Evolutionary conservation across 495 filamentous ascomycete genomes (phyloP).

Genomic region (Amphirosellinia nigrospora): DNA sequence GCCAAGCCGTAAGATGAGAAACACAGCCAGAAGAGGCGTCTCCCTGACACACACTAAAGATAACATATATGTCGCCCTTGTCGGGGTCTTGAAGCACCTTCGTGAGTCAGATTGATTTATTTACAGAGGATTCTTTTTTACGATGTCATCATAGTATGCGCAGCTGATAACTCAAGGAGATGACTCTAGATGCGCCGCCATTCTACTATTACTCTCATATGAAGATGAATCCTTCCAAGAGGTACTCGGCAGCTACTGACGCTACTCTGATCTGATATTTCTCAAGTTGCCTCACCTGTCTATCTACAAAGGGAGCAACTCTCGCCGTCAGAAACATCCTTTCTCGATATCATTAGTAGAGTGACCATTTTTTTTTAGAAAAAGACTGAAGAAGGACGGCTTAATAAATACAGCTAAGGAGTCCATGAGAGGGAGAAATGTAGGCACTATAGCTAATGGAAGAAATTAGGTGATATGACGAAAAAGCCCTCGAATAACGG

Average conservation of each 20-base stretch:
- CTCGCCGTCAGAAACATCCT: not conserved
- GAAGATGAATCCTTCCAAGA: not conserved
- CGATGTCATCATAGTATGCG: not conserved
- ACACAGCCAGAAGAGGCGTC: not conserved
- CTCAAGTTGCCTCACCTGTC: not conserved
- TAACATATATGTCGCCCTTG: not conserved
- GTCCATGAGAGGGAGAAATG: not conserved
- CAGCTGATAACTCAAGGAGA: not conserved
- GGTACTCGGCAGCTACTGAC: not conserved
- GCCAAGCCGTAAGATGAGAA: not conserved
- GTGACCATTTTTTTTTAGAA: too few species aligned
- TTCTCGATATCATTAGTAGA: not conserved
- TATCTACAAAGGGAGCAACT: not conserved
- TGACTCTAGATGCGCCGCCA: not conserved
- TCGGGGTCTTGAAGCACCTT: not conserved
- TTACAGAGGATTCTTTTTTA: not conserved
- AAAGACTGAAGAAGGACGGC: not conserved
- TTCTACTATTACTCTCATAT: not conserved
- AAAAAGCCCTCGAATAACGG: not conserved
- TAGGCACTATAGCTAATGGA: not conserved
- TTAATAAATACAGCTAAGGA: not conserved
- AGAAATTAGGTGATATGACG: not conserved
- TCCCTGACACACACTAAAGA: not conserved
- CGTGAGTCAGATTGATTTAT: not conserved
- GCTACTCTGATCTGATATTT: not conserved